Evolutionary conservation across 176 grass and related monocot species (phyloP), one percentile per base, ranked within the genome.

Genomic region (Zoysia pacifica): DNA sequence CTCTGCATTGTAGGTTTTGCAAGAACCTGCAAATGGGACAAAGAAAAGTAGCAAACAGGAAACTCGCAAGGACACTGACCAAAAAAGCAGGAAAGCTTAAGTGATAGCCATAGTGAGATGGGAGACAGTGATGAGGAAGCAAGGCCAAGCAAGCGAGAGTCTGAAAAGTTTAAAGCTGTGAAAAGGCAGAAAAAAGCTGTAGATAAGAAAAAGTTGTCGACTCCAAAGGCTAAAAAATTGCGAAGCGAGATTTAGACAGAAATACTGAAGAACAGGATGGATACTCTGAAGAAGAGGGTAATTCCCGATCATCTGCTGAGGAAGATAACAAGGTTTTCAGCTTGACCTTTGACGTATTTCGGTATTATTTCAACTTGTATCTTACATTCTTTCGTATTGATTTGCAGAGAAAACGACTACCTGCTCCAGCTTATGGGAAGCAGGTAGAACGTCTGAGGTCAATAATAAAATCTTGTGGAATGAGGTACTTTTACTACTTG

Each of bases 391-490:
- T 64, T 64, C 86, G 72, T 88, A 62, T 73, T 65, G 53, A 80
- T 84, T 65, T 86, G 65, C 84, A 95, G 92, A 99, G 76, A 79
- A 98, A 89, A 82, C 81, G 40, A 79, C 92, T 91, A 78, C 69
- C 58, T 65, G 51, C 85, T 66, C 86, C 90, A 81, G 76, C 77
- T 50, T 87, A 95, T 69, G 93, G 96, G 51, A 99, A 91, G 87
- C 82, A 78, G 51, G 90, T 93, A 65, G 96, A 95, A 74, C 86
- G 66, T 63, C 84, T 99, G 19, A 99, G 95, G 69, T 95, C 90
- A n/a, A 88, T 95, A 79, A 93, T 99, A 69, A 99, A 99, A 83
- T 95, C 92, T 50, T 99, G 96, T 83, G 96, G 96, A 78, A 86
- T 91, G 75, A 81, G 84, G 96, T 98, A 87, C 70, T 86, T 70